These are phyloP conservation scores for Terana coerulea DNA, from an alignment of 768 basidiomycete species.

Conservation along the genomic window DNA sequence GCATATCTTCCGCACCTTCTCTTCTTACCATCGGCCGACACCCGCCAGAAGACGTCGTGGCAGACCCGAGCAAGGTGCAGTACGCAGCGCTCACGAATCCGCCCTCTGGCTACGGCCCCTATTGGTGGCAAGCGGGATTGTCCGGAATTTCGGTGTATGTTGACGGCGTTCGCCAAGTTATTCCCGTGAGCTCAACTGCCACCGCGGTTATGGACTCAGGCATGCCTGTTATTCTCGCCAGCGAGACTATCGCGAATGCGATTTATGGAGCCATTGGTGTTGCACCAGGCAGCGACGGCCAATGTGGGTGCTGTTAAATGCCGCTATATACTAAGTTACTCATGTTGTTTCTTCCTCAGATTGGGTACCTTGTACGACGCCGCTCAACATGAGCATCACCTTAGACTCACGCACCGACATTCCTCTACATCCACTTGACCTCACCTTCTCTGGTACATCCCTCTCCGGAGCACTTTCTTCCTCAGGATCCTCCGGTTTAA, in stretches of 20 bases:
- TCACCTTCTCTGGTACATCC: constrained; percentile 33
- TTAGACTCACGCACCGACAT: constrained; percentile 55
- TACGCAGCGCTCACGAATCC: constrained; percentile 47
- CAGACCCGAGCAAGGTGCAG: constrained; percentile 46
- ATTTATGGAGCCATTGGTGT: constrained; percentile 76
- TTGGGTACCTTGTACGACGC: constrained; percentile 68
- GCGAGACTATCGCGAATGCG: constrained; percentile 58
- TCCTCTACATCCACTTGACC: constrained; percentile 71
- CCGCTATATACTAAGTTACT: constrained; percentile 6
- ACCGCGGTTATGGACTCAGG: constrained; percentile 75
- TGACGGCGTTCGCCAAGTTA: constrained; percentile 34
- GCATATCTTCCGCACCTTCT: constrained; percentile 50
- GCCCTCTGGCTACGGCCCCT: constrained; percentile 28
- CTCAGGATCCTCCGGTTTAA: too few relatives aligned
- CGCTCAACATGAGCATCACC: constrained; percentile 69
- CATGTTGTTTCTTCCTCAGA: constrained; percentile 37
- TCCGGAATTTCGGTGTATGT: constrained; percentile 59
- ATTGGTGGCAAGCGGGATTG: constrained; percentile 64
- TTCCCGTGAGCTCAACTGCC: constrained; percentile 38
- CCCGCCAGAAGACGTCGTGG: constrained; percentile 42
- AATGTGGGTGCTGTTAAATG: constrained; percentile 43
- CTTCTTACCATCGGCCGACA: constrained; percentile 69
- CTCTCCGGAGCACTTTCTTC: neutral
- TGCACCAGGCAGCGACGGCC: constrained; percentile 52
- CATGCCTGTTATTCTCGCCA: constrained; percentile 62